A percentile compares a stretch with the other conserved stretches of the same genome.
These are phyloP conservation scores for Omphalotus guepiniiformis DNA, from an alignment of 768 basidiomycete species.

Conservation along the genomic window DNA sequence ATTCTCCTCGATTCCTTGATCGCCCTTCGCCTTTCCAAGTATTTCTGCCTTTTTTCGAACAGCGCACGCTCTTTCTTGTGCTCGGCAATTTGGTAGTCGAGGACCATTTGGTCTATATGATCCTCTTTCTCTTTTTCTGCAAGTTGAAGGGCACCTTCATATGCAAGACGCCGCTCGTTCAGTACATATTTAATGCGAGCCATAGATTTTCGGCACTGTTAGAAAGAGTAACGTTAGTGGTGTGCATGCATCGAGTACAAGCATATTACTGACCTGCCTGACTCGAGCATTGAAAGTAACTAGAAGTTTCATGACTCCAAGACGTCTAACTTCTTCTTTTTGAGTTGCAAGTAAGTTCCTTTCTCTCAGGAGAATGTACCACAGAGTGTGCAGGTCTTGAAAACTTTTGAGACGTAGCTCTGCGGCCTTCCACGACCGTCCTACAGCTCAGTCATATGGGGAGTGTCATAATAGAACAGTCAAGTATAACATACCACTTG, in stretches of 20 bases:
- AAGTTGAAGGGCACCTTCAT: constrained; percentile 60
- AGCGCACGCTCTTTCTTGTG: constrained; percentile 10
- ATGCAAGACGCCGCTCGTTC: constrained; percentile 85
- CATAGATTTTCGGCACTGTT: constrained; percentile 89
- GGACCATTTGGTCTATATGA: constrained; percentile 23
- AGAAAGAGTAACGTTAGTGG: constrained; percentile 7
- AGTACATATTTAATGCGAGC: constrained; percentile 92
- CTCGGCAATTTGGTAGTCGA: constrained; percentile 19
- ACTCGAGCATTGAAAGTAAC: constrained; percentile 28
- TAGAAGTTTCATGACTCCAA: constrained; percentile 34
- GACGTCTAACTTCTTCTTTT: constrained; percentile 66
- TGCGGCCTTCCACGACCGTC: constrained; percentile 80
- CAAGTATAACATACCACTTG: constrained; percentile 38
- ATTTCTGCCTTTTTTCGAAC: background rate
- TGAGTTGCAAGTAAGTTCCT: constrained; percentile 90
- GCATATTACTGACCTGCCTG: constrained; percentile 36
- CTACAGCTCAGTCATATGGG: no score
- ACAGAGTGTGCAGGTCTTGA: constrained; percentile 88
- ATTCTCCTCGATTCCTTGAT: constrained; percentile 5
- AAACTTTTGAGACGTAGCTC: constrained; percentile 92
- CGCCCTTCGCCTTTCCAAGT: background rate
- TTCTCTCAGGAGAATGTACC: constrained; percentile 89
- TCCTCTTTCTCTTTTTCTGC: constrained; percentile 31
- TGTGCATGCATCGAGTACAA: background rate
- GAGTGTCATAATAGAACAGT: constrained; percentile 41